Base-by-base conservation (phyloP, 2,329 filamentous ascomycete species). In the Alternaria consortialis region DNA sequence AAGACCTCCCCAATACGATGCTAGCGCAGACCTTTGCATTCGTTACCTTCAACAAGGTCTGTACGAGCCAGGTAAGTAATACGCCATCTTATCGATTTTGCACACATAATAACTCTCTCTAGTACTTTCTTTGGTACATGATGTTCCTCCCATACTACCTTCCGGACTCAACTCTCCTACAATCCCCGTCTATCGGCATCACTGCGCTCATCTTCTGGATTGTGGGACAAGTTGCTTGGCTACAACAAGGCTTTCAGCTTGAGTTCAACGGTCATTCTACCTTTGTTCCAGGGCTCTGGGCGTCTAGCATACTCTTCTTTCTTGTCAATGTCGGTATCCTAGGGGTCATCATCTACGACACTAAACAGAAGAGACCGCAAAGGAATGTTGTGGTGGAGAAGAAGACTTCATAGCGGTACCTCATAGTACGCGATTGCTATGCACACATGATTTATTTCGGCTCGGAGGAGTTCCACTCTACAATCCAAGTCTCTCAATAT, bases 51-150 rank as follows among this genome's bases (percentile, higher is more conserved):
- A 99, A 99, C 82, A 99, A 99, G 82, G 95, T 99, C 64, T 98
- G 94, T 85, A 99, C 95, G 3, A 97, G 93, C 74, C 94, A 98
- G 86, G 93, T 95, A 86, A 65, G 85, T 75, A 13, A 25, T 17
- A 32, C 12, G n/a, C 17, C 7, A 23, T 34, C 25, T 53, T 15
- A 32, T 8, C 12, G 15, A 44, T n/a, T 15, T 43, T 8, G n/a
- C 17, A 31, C 52, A 32, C 36, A 53, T 52, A 60, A 55, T 63
- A 17, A 65, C 34, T 8, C 11, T 4, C 7, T 7, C 17, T 5
- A 97, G 93, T 99, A 99, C 78, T 99, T 99, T 79, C 86, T 99
- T 51, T 99, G 95, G 95, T 98, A 99, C 80, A 89, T 97, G 80
- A 88, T 97, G 66, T 92, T 99, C 70, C 83, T 98, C 3, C 95